Base-by-base conservation (phyloP, 2,329 filamentous ascomycete species). In the Diaporthe sp. region DNA sequence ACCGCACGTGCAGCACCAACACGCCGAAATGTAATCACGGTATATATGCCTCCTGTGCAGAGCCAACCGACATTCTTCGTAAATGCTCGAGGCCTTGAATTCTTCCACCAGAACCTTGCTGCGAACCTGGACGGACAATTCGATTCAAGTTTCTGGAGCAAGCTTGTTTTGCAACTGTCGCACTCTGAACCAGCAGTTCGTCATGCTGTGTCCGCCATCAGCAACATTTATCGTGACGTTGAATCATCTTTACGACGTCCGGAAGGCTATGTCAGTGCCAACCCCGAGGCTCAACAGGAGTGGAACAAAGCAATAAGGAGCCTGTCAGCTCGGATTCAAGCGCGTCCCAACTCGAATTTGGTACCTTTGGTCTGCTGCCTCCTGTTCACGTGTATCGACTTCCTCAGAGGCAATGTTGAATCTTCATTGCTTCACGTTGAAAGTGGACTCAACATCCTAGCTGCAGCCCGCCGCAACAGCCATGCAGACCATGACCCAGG, bases 101-200 rank as follows among this genome's bases (percentile, higher is more conserved):
- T 25, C 37, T 61, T 61, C 37, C 58, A 44, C 37, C n/a, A 42
- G 15, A 61, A 28, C 6, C n/a, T 61, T 42, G 58, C 58, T 28
- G 22, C 37, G 22, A 42, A 17, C 4, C n/a, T 61, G 37, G 37
- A 42, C 25, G 58, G 58, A 61, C 58, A 61, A 42, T 61, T 61
- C 37, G 13, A 61, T 61, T 61, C 58, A 28, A 13, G 25, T 6
- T 61, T 61, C n/a, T 61, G 58, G 58, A 61, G 37, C 58, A 61
- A 10, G 34, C 58, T 61, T 61, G 58, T 61, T 4, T 28, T 61
- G 3, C 58, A 61, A 42, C n/a, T 61, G 20, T 61, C 58, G 20
- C 58, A 61, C 37, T 61, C 58, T 22, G 58, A 61, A 12, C 58
- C 58, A 28, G 17, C 58, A 17, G 15, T 61, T 7, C 58, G 37